Percentiles rank a stretch among this genome's conserved stretches.
phyloP scores from a whole-genome alignment of 352 stramenopile genomes.

The Phytophthora litchii region DNA sequence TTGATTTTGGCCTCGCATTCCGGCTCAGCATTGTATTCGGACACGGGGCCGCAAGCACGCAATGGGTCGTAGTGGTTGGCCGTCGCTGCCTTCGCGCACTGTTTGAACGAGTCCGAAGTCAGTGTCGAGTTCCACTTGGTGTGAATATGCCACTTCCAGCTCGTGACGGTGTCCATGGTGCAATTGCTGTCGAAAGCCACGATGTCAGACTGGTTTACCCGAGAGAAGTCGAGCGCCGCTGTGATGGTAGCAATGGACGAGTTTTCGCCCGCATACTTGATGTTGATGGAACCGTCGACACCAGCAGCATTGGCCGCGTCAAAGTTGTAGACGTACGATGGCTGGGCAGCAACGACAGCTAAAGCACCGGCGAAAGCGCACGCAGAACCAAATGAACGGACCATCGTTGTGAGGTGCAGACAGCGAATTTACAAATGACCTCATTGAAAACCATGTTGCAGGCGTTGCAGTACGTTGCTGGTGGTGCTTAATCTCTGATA shows the following conservation, averaged over 20 bases:
- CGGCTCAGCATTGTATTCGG: slow-evolving; percentile 39
- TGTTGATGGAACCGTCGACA: slow-evolving; percentile 39
- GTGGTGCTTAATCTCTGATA: slow-evolving; percentile 11
- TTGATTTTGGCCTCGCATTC: slow-evolving; percentile 34
- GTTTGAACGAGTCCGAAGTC: slow-evolving; percentile 41
- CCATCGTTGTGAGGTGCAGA: slow-evolving; percentile 42
- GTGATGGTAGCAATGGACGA: slow-evolving; percentile 37
- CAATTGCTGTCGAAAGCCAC: slow-evolving; percentile 42
- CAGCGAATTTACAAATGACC: slow-evolving; percentile 43
- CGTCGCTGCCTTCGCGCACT: slow-evolving; percentile 45
- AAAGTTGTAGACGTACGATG: slow-evolving; percentile 49
- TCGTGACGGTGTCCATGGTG: slow-evolving; percentile 34
- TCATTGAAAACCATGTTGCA: slow-evolving; percentile 54
- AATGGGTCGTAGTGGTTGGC: slow-evolving; percentile 63
- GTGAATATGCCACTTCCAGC: slow-evolving; percentile 67
- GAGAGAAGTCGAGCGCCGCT: slow-evolving; percentile 46
- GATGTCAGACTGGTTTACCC: slow-evolving; percentile 26
- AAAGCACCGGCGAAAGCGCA: slow-evolving; percentile 16
- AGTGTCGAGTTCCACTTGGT: slow-evolving; percentile 46
- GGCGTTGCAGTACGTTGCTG: slow-evolving; percentile 8
- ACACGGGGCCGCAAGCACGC: slow-evolving; percentile 48
- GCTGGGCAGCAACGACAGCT: slow-evolving; percentile 22
- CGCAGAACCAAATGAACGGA: slow-evolving; percentile 5
- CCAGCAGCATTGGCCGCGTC: slow-evolving; percentile 35
- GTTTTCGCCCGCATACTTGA: slow-evolving; percentile 41